Evolutionary conservation across 148 eudicot species (phyloP).

Genomic region (Spergularia marina): DNA sequence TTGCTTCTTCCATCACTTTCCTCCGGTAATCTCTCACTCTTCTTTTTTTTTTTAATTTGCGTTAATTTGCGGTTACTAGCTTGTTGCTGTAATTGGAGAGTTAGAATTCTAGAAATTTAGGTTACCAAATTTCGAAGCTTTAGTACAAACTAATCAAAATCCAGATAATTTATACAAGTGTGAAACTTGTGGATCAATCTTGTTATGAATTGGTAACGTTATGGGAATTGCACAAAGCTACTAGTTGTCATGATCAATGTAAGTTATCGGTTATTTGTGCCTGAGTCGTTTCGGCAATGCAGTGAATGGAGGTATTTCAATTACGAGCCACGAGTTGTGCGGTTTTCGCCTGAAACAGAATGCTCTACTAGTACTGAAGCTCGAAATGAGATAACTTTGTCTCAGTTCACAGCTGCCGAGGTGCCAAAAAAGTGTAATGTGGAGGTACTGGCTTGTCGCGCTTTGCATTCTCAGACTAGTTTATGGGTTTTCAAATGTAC

Average conservation of each 20-base stretch:
- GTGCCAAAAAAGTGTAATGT: conserved; percentile 57
- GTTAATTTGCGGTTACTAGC: neutral
- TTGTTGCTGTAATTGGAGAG: neutral
- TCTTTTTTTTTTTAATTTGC: neutral
- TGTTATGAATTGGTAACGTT: neutral
- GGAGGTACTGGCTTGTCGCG: neutral
- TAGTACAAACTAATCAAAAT: neutral
- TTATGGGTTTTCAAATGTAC: neutral
- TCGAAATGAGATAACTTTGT: conserved; percentile 40
- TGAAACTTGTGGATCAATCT: neutral
- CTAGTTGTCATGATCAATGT: neutral
- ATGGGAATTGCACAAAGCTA: neutral
- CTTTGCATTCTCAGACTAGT: neutral
- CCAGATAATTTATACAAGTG: neutral
- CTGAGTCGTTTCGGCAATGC: conserved; percentile 18
- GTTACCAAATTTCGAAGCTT: no score
- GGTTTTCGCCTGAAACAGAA: conserved; percentile 55
- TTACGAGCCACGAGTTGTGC: conserved; percentile 51
- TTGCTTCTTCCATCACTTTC: conserved; percentile 58
- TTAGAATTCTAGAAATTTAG: neutral
- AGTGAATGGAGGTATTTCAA: conserved; percentile 79
- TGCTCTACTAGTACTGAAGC: conserved; percentile 33
- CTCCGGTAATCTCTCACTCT: conserved; percentile 41
- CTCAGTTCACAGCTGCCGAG: conserved; percentile 72
- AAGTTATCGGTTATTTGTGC: neutral